Base-by-base conservation (phyloP, 2,329 filamentous ascomycete genomes). In the Diplocarpon mali region DNA sequence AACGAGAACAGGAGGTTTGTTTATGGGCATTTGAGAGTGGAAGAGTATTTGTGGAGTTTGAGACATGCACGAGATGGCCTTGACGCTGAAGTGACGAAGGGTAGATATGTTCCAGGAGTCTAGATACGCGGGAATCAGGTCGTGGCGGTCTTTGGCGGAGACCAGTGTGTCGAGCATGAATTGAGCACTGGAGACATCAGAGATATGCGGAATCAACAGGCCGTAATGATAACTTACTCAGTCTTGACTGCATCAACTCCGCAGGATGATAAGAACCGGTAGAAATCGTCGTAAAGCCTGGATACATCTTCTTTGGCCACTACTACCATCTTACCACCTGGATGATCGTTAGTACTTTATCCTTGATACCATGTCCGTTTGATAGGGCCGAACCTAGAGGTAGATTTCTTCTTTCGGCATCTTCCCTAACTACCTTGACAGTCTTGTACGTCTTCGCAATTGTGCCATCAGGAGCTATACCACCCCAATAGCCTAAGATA, bases 61-160 rank as follows among this genome's bases (percentile, higher is more conserved):
- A 0, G 88, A 92, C 89, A 96, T 96, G 77, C 92, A 96, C 2
- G 85, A 90, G 40, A 95, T 93, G 5, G 80, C 77, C 54, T 80
- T 83, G 39, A 74, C 77, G 55, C 78, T 76, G 59, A 98, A 92
- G 60, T 93, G 75, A 10, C 81, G 80, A 8, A 94, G 72, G 8
- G 80, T 78, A 1, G 85, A 78, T 43, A 88, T 75, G 2, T 76
- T 80, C 89, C 89, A 96, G 7, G 85, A 84, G 60, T 94, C 85
- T 51, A 92, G 81, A 56, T 95, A 95, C 2, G 79, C 68, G 7
- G 72, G 73, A 38, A 80, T 87, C 30, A 95, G 75, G 8, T 76
- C 70, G 29, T 78, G 75, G n/a, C 90, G 79, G 57, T 79, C 75
- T 13, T 75, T 67, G 6, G 90, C 78, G 37, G 79, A 74, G 17